Evolutionary conservation across 495 filamentous ascomycete genomes (phyloP).

Genomic region (Penicillium nucicola): DNA sequence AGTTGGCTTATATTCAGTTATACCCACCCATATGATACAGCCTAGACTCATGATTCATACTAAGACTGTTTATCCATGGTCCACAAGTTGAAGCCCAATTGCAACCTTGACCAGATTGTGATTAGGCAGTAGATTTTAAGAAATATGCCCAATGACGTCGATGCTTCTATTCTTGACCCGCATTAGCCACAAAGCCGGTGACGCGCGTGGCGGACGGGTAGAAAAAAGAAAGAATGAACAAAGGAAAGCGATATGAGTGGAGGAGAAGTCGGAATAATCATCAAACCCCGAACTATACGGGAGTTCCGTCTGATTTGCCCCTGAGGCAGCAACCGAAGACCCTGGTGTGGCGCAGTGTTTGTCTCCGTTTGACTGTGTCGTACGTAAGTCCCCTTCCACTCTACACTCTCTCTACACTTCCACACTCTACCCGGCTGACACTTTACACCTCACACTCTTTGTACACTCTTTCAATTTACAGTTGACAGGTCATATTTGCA

Average conservation of each 20-base stretch:
- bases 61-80: too few relatives aligned
- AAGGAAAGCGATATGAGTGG: not conserved
- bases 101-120: not conserved
- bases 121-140: slow-evolving; percentile 4
- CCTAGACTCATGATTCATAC: not conserved
- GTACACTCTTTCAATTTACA: slow-evolving; percentile 10
- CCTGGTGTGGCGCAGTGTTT: slow-evolving; percentile 28
- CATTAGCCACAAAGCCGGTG: slow-evolving; percentile 20
- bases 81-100: not conserved
- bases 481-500: slow-evolving; percentile 28
- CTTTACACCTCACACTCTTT: slow-evolving; percentile 5
- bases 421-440: too few relatives aligned
- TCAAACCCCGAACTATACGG: not conserved
- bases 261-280: not conserved
- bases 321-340: slow-evolving; percentile 20
- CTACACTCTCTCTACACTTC: slow-evolving; percentile 10
- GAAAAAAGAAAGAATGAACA: slow-evolving; percentile 2
- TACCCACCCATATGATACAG: too few relatives aligned
- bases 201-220: slow-evolving; percentile 5
- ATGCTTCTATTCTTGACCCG: slow-evolving; percentile 23
- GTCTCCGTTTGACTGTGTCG: slow-evolving; percentile 21
- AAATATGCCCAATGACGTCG: slow-evolving; percentile 31
- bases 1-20: not conserved
- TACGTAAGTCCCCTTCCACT: slow-evolving; percentile 26
- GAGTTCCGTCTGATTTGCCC: slow-evolving; percentile 4